Percentiles rank a stretch among this genome's conserved stretches.
Evolutionary conservation across 768 basidiomycete species (phyloP).

Genomic region (Lactarius hatsudake): DNA sequence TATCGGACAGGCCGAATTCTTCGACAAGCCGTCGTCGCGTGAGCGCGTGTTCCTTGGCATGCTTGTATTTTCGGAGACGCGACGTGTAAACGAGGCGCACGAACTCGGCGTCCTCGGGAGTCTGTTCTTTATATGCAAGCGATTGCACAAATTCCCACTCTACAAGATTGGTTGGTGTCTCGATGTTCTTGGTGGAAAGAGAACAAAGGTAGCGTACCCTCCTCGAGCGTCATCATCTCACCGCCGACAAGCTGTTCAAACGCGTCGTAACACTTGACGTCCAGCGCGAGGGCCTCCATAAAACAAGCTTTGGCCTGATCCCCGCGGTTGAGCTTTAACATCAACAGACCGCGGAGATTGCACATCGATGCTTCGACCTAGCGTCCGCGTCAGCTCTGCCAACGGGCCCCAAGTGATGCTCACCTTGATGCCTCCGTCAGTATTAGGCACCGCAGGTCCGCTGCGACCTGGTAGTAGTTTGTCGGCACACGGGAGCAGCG

Average conservation of each 20-base stretch:
- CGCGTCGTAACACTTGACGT: constrained; percentile 96
- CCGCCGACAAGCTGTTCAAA: constrained; percentile 87
- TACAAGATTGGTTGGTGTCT: constrained; percentile 34
- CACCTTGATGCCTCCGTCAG: constrained; percentile 95
- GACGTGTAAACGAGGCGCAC: constrained; percentile 91
- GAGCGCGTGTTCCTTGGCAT: constrained; percentile 74
- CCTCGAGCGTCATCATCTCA: constrained; percentile 94
- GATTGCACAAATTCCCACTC: constrained; percentile 96
- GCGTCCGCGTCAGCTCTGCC: not conserved
- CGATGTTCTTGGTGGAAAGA: not conserved
- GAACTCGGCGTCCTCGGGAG: constrained; percentile 85
- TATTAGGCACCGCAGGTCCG: constrained; percentile 70
- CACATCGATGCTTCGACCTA: constrained; percentile 98
- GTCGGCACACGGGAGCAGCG: not conserved
- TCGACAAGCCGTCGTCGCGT: constrained; percentile 77
- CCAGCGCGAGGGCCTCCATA: constrained; percentile 90
- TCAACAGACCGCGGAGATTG: constrained; percentile 86
- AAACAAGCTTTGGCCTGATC: constrained; percentile 93
- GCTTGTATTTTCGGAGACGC: constrained; percentile 87
- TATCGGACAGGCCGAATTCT: constrained; percentile 82
- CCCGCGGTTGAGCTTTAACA: constrained; percentile 89
- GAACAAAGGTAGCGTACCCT: constrained; percentile 57
- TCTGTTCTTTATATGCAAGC: constrained; percentile 79
- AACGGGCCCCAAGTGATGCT: not conserved
- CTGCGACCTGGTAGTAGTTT: constrained; percentile 45